Evolutionary conservation across 768 basidiomycete species (phyloP), one percentile per base, ranked within the genome.

Genomic region (Naematelia aurantialba): DNA sequence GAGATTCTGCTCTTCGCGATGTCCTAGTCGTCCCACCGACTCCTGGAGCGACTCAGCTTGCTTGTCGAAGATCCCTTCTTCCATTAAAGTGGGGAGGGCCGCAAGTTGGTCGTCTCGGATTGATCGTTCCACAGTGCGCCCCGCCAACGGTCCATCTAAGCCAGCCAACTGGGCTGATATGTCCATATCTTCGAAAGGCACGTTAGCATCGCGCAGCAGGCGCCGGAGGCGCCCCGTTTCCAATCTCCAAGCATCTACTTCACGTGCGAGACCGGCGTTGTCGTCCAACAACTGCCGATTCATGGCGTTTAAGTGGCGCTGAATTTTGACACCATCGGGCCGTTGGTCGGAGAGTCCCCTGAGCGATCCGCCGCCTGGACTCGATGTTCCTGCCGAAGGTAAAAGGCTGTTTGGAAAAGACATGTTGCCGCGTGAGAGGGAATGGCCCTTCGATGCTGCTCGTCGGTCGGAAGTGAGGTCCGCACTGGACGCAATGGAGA

Each of bases 291-390:
- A 55, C 31, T 72, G 70, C 60, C 70, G 68, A 55, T 76, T 76
- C 70, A 76, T 73, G 12, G 70, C 69, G 45, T 73, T 72, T 14
- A 76, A 65, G 48, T 76, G 73, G 55, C 69, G 70, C 29, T 74
- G 70, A 21, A 76, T 72, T 58, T 76, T 76, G 64, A 67, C 59
- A 2, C 69, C 74, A 53, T 75, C 69, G 4, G 63, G 71, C 1
- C 72, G 67, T 27, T 65, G 59, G 25, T 73, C 70, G 1, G 56
- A 60, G 2, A 61, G 19, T 10, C 60, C 65, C 45, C 65, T 56
- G 5, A 70, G 56, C 1, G 65, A 68, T 1, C 65, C 61, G 12
- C 61, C 61, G 8, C 52, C 52, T 14, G 67, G 55, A 3, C 56
- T 39, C 4, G 67, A 58, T 2, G 58, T 48, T 10, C 45, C 51